Percentiles rank a stretch among this genome's conserved stretches.
phyloP scores from a whole-genome alignment of 2,329 filamentous ascomycete species.

The Hymenoscyphus repandus region DNA sequence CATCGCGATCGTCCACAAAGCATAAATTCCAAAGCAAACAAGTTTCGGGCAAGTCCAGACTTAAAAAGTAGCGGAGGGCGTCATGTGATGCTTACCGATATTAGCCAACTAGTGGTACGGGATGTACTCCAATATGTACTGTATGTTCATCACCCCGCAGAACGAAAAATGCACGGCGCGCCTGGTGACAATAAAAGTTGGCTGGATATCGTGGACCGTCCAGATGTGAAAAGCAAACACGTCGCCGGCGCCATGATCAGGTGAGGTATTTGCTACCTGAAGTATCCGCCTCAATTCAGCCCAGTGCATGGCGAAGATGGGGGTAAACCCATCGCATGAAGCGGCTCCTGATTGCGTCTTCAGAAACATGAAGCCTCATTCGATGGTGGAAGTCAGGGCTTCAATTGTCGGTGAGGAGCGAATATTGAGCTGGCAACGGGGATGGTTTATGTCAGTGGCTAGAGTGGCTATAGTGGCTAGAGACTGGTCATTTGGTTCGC shows the following conservation, averaged over 20 bases:
- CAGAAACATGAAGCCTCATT: not conserved
- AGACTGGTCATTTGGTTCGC: too few relatives aligned
- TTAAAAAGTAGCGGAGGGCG: too few relatives aligned
- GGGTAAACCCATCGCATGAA: not conserved
- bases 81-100: not conserved
- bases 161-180: not conserved
- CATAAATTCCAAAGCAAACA: too few relatives aligned
- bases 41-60: too few relatives aligned
- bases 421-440: too few relatives aligned
- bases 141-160: not conserved
- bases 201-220: too few relatives aligned
- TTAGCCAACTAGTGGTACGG: not conserved
- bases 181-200: too few relatives aligned
- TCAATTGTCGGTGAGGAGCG: not conserved
- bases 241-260: not conserved
- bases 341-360: slow-evolving; percentile 2
- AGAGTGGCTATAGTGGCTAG: too few relatives aligned
- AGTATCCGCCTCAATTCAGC: not conserved
- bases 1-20: too few relatives aligned
- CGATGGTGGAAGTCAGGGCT: not conserved
- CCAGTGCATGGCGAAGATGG: not conserved
- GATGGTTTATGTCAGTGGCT: too few relatives aligned
- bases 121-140: too few relatives aligned
- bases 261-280: not conserved
- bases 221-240: slow-evolving; percentile 1